Base-by-base conservation (phyloP, 2,329 filamentous ascomycete genomes). In the Diaporthe sp. region DNA sequence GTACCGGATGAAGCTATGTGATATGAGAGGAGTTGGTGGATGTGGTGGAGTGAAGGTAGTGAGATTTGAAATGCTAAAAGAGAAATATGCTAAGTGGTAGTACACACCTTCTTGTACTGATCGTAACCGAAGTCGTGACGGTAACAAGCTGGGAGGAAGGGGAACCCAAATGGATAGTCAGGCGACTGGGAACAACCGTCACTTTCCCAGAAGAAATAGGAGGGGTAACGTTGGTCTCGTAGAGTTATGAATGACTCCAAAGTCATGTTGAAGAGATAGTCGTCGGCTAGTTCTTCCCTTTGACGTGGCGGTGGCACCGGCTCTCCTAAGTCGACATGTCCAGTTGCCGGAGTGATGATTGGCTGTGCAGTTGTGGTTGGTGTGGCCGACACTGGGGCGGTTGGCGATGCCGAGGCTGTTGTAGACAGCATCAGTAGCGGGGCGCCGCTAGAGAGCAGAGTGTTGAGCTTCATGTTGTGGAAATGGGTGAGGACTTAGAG, bases 111-210 rank as follows among this genome's bases (percentile, higher is more conserved):
- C 22, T 68, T 68, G 31, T 53, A 68, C n/a, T 68, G 47, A 8
- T 53, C 63, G 15, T 68, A 68, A 8, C 63, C 63, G 15, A 68
- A 68, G 47, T 68, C 63, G 10, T 68, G 63, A 28, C 63, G 63
- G 47, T 68, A 68, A 39, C 63, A 68, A 12, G 63, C 63, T 28
- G 47, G 47, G n/a, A 53, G 63, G 47, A 68, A 53, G 0, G 47
- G 63, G n/a, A 68, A 68, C 4, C 63, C 63, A 9, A 68, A 28
- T 20, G 63, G 63, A 10, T 34, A 5, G 39, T 68, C 47, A 39
- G 47, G 47, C 15, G 47, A 68, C 3, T 53, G 63, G 5, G 63
- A 68, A 39, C 63, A 68, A 8, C 63, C 63, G n/a, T 68, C 63
- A 13, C 63, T 68, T 13, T 68, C 63, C 63, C 63, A 68, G 20